These are phyloP conservation scores for Aspergillus eucalypticola DNA, from an alignment of 2,329 filamentous ascomycete species.

Conservation along the genomic window DNA sequence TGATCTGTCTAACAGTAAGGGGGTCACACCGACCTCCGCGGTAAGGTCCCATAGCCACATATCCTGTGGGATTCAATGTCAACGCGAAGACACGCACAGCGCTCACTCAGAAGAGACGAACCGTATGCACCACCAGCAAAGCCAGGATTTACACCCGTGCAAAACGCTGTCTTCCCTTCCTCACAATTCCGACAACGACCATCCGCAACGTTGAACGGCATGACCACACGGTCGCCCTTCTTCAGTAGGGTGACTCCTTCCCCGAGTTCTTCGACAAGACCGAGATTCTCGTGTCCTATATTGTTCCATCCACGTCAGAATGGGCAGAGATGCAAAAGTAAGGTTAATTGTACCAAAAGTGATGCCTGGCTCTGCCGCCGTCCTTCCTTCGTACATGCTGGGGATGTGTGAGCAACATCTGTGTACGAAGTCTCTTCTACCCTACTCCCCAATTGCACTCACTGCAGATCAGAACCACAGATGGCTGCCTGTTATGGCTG, in stretches of 20 bases:
- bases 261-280: conserved; percentile 57
- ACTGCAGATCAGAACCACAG: conserved; percentile 55
- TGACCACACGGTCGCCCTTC: conserved; percentile 64
- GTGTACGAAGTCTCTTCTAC: conserved; percentile 4
- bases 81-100: neutral
- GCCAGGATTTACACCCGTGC: conserved; percentile 63
- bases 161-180: conserved; percentile 65
- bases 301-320: neutral
- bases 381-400: conserved; percentile 65
- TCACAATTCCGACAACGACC: conserved; percentile 66
- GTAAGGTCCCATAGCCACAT: conserved; percentile 53
- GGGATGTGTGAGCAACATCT: conserved; percentile 35
- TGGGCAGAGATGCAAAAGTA: neutral
- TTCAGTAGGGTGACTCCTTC: conserved; percentile 61
- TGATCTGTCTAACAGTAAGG: neutral
- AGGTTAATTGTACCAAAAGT: conserved; percentile 49
- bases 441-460: conserved; percentile 23
- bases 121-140: conserved; percentile 63
- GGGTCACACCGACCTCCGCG: conserved; percentile 43
- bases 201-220: conserved; percentile 67
- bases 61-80: conserved; percentile 14
- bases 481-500: conserved; percentile 44
- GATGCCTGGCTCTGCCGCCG: conserved; percentile 61
- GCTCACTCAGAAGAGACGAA: conserved; percentile 23
- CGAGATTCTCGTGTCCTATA: conserved; percentile 61